A percentile compares a stretch with the other conserved stretches of the same genome.
Conservation (phyloP, 73 alveolate genomes). For the Halteria grandinella region DNA sequence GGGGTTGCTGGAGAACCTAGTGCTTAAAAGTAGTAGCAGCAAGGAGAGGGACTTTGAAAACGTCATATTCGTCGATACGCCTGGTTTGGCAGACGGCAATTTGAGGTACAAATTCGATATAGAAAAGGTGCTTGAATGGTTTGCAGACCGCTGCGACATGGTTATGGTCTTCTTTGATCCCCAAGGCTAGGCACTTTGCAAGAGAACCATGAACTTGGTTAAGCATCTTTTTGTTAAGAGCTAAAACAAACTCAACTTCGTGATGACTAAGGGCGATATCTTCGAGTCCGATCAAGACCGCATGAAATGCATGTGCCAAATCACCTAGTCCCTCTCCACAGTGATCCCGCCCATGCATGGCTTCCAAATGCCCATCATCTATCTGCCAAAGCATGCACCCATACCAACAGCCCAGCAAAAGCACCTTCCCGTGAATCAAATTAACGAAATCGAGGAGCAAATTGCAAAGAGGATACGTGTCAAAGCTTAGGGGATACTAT, state of each 20-base stretch:
- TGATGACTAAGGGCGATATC: slow-evolving; percentile 57
- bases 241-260: slow-evolving; percentile 9
- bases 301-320: slow-evolving; percentile 34
- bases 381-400: neutral
- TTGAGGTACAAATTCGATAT: slow-evolving; percentile 50
- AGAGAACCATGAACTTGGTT: slow-evolving; percentile 51
- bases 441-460: slow-evolving; percentile 12
- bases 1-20: slow-evolving; percentile 23
- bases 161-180: slow-evolving; percentile 63
- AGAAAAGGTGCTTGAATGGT: slow-evolving; percentile 25
- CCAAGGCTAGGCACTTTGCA: slow-evolving; percentile 51
- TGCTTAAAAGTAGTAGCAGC: neutral
- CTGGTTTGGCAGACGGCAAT: slow-evolving; percentile 70
- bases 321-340: slow-evolving; percentile 27
- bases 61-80: slow-evolving; percentile 61
- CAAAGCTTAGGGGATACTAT: neutral
- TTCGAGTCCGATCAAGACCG: slow-evolving; percentile 27
- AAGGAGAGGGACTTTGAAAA: slow-evolving; percentile 23
- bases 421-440: too few species aligned
- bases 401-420: neutral
- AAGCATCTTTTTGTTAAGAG: neutral
- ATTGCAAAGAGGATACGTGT: neutral
- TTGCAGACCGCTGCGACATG: slow-evolving; percentile 49
- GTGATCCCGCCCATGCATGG: slow-evolving; percentile 46
- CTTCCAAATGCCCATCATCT: slow-evolving; percentile 42